Conservation (phyloP, 163 green algal genomes). For the Scenedesmus sp. region DNA sequence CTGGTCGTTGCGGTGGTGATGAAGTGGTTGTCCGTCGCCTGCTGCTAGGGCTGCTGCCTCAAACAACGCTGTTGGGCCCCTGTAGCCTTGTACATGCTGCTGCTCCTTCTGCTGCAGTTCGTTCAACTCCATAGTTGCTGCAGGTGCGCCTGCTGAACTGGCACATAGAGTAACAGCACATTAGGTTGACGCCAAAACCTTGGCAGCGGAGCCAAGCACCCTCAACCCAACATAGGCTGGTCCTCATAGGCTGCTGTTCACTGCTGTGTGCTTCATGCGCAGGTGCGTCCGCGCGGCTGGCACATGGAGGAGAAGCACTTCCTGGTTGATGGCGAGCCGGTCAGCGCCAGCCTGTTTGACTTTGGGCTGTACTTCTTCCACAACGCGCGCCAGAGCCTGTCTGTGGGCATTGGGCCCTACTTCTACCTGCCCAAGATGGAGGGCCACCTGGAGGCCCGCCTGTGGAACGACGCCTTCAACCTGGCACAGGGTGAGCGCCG, state of each 20-base stretch:
- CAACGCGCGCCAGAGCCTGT: constrained; percentile 73
- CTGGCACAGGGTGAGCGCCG: constrained; percentile 56
- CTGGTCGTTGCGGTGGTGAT: neutral
- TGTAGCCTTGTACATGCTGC: neutral
- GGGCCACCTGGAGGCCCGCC: constrained; percentile 87
- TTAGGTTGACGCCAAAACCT: constrained; percentile 63
- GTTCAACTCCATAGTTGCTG: neutral
- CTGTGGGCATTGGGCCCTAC: constrained; percentile 75
- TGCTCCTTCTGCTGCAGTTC: neutral
- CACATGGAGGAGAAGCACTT: constrained; percentile 93
- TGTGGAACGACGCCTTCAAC: constrained; percentile 91
- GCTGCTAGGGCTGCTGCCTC: neutral
- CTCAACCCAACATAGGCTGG: too few species aligned
- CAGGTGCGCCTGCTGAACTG: constrained; percentile 82
- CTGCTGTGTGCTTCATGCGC: neutral
- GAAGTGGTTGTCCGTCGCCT: neutral
- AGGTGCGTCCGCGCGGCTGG: constrained; percentile 86
- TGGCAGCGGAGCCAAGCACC: too few species aligned
- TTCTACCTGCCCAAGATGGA: constrained; percentile 97
- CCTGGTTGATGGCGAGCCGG: constrained; percentile 80
- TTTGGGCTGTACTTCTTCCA: constrained; percentile 95
- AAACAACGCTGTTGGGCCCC: too few species aligned
- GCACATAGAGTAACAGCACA: constrained; percentile 91
- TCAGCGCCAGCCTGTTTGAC: constrained; percentile 84
- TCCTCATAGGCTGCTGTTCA: neutral